These are phyloP conservation scores for Lachancea thermotolerans DNA, from an alignment of 805 yeast genomes.

Conservation along the genomic window DNA sequence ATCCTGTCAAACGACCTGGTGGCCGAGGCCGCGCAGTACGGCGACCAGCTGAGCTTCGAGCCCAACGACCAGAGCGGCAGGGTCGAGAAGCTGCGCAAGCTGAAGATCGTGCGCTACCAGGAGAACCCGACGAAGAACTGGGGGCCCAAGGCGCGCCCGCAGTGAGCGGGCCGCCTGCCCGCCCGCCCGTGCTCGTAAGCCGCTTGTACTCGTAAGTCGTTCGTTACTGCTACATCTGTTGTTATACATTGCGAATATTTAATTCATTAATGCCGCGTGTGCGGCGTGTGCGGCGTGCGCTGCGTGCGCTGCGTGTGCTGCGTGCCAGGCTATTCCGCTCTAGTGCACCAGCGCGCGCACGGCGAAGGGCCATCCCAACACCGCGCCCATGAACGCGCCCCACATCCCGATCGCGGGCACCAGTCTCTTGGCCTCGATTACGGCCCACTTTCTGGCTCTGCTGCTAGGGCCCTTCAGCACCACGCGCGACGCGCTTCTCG, in stretches of 20 bases:
- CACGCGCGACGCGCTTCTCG: slow-evolving; percentile 6
- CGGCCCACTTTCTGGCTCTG: slow-evolving; percentile 21
- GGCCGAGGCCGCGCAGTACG: slow-evolving; percentile 17
- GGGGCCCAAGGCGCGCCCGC: slow-evolving; percentile 92
- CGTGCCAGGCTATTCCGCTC: not conserved
- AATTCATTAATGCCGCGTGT: not conserved
- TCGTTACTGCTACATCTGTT: not conserved
- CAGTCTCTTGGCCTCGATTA: slow-evolving; percentile 22
- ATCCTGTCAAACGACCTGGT: slow-evolving; percentile 42
- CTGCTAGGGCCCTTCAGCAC: slow-evolving; percentile 9
- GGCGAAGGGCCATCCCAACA: slow-evolving; percentile 27
- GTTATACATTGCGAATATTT: not conserved
- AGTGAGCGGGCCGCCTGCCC: too few species aligned
- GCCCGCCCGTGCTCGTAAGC: too few species aligned
- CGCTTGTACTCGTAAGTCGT: not conserved
- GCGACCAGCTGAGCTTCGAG: slow-evolving; percentile 45
- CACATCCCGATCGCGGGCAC: slow-evolving; percentile 17
- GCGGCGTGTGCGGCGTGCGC: too few species aligned
- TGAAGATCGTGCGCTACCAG: slow-evolving; percentile 82
- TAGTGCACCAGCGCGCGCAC: slow-evolving; percentile 6
- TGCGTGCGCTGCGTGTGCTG: too few species aligned
- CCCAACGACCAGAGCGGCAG: slow-evolving; percentile 50
- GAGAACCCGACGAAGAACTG: slow-evolving; percentile 90
- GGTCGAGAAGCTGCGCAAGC: slow-evolving; percentile 56
- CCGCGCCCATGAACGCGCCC: slow-evolving; percentile 12